These are phyloP conservation scores for Gloeostereum incarnatum DNA, from an alignment of 768 basidiomycete genomes.

Conservation along the genomic window DNA sequence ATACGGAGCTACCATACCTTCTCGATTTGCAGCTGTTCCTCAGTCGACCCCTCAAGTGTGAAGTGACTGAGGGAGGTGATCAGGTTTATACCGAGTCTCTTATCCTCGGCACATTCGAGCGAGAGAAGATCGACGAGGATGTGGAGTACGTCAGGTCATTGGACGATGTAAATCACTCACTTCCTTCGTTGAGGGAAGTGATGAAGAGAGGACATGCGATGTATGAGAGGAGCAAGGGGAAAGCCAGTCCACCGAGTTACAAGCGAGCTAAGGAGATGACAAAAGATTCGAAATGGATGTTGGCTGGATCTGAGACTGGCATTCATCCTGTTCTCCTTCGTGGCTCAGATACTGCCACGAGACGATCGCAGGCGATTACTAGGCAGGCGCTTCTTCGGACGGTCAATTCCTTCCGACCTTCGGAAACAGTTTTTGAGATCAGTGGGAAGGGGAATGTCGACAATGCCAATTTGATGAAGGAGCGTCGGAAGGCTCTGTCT, in stretches of 20 bases:
- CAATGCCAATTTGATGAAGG: slow-evolving; percentile 77
- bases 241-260: slow-evolving; percentile 80
- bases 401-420: slow-evolving; percentile 77
- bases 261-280: slow-evolving; percentile 83
- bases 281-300: slow-evolving; percentile 62
- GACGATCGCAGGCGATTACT: slow-evolving; percentile 38
- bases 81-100: slow-evolving; percentile 63
- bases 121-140: slow-evolving; percentile 74
- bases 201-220: slow-evolving; percentile 85
- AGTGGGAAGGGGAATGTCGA: slow-evolving; percentile 59
- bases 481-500: slow-evolving; percentile 67
- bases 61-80: slow-evolving; percentile 40
- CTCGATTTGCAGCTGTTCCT: slow-evolving; percentile 92
- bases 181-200: slow-evolving; percentile 64
- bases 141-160: slow-evolving; percentile 69
- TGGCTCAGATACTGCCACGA: slow-evolving; percentile 21
- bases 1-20: slow-evolving; percentile 80
- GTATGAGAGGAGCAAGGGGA: slow-evolving; percentile 92
- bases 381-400: slow-evolving; percentile 59
- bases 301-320: slow-evolving; percentile 54
- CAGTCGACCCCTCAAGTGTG: slow-evolving; percentile 59
- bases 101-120: slow-evolving; percentile 75
- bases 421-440: slow-evolving; percentile 88
- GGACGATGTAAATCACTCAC: slow-evolving; percentile 52
- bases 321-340: slow-evolving; percentile 64